phyloP scores from a whole-genome alignment of 495 filamentous ascomycete species.

The Tuber calosporum region DNA sequence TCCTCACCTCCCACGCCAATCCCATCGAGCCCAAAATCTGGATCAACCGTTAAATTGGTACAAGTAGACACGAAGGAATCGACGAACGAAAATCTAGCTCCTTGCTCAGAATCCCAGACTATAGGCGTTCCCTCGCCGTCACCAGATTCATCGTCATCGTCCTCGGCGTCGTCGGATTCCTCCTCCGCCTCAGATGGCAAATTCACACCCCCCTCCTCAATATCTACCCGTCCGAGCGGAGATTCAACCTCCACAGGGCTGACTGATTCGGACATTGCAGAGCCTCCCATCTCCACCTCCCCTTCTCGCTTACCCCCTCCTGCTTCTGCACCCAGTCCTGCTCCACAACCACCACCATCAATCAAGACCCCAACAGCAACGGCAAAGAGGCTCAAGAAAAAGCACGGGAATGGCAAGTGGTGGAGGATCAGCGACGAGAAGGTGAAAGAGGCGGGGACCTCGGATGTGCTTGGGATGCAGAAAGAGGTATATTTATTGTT shows the following conservation, averaged over 20 bases:
- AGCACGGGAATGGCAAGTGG: conserved; percentile 52
- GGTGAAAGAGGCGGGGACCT: conserved; percentile 84
- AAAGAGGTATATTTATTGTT: conserved; percentile 93
- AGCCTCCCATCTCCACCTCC: background rate
- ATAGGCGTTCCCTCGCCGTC: conserved; percentile 6
- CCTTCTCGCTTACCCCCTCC: background rate
- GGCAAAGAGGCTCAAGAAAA: conserved; percentile 28
- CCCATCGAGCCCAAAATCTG: conserved; percentile 7
- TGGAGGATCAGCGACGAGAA: conserved; percentile 99
- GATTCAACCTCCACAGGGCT: conserved; percentile 1
- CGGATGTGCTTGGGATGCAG: conserved; percentile 87
- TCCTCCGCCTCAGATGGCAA: conserved; percentile 27
- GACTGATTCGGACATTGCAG: background rate
- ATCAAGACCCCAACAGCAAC: conserved; percentile 8
- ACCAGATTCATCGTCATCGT: conserved; percentile 17
- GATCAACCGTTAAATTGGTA: conserved; percentile 38
- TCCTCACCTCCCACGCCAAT: conserved; percentile 30
- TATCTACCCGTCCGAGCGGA: conserved; percentile 21
- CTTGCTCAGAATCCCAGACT: conserved; percentile 1
- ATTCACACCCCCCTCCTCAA: conserved; percentile 32
- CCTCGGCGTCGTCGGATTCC: conserved; percentile 32
- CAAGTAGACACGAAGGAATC: conserved; percentile 20
- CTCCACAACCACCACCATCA: background rate
- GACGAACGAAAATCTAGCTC: background rate
- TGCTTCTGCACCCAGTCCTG: background rate